A percentile compares a stretch with the other conserved stretches of the same genome.
These are phyloP conservation scores for Dispira simplex DNA, from an alignment of 192 early-diverging fungal genomes.

Conservation along the genomic window DNA sequence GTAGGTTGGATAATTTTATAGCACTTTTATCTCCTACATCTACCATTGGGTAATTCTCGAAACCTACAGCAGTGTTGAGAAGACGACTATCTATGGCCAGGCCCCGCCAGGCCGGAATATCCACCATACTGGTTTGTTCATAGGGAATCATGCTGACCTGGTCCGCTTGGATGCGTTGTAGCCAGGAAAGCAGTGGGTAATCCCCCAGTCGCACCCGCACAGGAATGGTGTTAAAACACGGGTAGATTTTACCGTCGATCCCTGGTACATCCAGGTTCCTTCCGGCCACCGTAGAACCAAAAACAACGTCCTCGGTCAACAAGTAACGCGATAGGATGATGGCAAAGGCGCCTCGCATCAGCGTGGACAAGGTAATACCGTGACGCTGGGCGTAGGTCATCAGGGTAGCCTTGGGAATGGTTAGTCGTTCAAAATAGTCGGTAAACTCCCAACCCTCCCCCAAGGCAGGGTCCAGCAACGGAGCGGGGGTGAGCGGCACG, in stretches of 20 bases:
- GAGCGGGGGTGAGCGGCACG: background rate
- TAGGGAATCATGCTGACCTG: background rate
- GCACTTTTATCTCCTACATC: too few species aligned
- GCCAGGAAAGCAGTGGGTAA: background rate
- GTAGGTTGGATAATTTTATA: background rate
- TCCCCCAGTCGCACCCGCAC: background rate
- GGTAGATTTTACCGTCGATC: background rate
- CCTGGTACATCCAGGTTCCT: background rate
- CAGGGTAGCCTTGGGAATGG: background rate
- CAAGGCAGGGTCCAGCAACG: background rate
- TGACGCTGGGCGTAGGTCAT: background rate
- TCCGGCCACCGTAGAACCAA: background rate
- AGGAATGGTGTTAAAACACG: constrained; percentile 4
- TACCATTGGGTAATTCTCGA: background rate
- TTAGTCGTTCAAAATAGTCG: background rate
- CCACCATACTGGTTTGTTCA: background rate
- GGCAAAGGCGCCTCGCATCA: background rate
- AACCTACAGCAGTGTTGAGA: background rate
- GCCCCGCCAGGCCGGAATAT: background rate
- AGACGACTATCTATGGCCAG: background rate
- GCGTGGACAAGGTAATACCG: background rate
- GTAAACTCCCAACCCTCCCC: background rate
- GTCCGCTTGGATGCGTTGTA: background rate
- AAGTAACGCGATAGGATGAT: background rate
- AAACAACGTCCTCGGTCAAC: background rate